A percentile compares a stretch with the other conserved stretches of the same genome.
Conservation (phyloP, 1,284 basidiomycete genomes). For the Leccinum subrobustum region DNA sequence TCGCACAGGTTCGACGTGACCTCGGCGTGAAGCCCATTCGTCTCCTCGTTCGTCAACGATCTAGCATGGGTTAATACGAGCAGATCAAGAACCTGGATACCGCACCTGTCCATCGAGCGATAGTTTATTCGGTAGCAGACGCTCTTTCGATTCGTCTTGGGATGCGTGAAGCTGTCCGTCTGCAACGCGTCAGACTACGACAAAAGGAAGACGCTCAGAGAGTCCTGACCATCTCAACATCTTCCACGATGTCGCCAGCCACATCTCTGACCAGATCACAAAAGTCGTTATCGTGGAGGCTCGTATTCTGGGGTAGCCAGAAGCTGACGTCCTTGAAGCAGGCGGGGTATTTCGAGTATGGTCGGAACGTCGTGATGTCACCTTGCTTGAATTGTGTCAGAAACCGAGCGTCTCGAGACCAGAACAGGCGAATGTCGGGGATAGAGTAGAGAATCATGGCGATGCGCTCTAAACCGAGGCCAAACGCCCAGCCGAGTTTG, state of each 20-base stretch:
- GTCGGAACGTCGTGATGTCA: slow-evolving; percentile 78
- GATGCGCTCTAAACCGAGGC: slow-evolving; percentile 94
- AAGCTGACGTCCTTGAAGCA: slow-evolving; percentile 92
- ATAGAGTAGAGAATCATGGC: slow-evolving; percentile 98
- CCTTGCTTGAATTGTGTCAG: slow-evolving; percentile 80
- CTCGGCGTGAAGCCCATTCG: slow-evolving; percentile 72
- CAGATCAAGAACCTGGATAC: not conserved
- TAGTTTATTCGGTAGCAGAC: slow-evolving; percentile 93
- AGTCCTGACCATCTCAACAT: slow-evolving; percentile 74
- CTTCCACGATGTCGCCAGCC: slow-evolving; percentile 90
- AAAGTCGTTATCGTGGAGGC: slow-evolving; percentile 94
- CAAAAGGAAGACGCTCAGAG: not conserved
- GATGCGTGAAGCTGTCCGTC: slow-evolving; percentile 93
- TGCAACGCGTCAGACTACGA: slow-evolving; percentile 34
- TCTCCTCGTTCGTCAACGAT: slow-evolving; percentile 88
- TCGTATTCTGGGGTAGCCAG: slow-evolving; percentile 63
- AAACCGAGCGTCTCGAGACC: slow-evolving; percentile 91
- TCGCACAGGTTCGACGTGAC: slow-evolving; percentile 54
- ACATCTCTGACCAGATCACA: slow-evolving; percentile 93
- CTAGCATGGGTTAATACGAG: slow-evolving; percentile 37
- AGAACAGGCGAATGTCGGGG: slow-evolving; percentile 99
- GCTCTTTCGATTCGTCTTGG: slow-evolving; percentile 80
- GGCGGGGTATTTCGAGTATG: slow-evolving; percentile 88
- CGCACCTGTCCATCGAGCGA: slow-evolving; percentile 91
- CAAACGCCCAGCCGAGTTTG: slow-evolving; percentile 98